A percentile compares a stretch with the other conserved stretches of the same genome.
phyloP scores from a whole-genome alignment of 2,329 filamentous ascomycete genomes.

The Trichophyton schoenleinii region DNA sequence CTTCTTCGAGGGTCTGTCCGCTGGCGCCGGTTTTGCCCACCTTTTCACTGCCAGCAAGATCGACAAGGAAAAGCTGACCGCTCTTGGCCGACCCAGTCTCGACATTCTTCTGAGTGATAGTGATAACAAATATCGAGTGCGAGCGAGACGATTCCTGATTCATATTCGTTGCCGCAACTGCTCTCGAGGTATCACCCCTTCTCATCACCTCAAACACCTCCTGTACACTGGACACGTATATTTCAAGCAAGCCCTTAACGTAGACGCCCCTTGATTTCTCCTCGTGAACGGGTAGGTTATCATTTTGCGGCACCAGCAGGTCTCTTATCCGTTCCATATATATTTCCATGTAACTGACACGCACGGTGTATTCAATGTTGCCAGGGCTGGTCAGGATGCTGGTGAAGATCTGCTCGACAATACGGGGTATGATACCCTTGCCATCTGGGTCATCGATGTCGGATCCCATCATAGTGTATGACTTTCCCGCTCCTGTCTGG shows the following conservation, averaged over 20 bases:
- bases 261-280: constrained; percentile 94
- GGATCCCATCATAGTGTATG: constrained; percentile 96
- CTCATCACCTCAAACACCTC: constrained; percentile 97
- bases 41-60: constrained; percentile 96
- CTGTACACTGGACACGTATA: constrained; percentile 88
- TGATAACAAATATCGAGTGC: constrained; percentile 96
- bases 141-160: constrained; percentile 97
- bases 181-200: constrained; percentile 74
- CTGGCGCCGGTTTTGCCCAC: constrained; percentile 97
- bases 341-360: constrained; percentile 98
- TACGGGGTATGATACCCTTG: constrained; percentile 91
- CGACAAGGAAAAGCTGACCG: constrained; percentile 90
- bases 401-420: constrained; percentile 93
- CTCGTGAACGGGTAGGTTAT: constrained; percentile 95
- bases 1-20: constrained; percentile 92
- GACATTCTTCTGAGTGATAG: constrained; percentile 92
- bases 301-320: constrained; percentile 80
- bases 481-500: constrained; percentile 96
- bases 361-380: constrained; percentile 96
- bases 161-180: constrained; percentile 97
- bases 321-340: constrained; percentile 99
- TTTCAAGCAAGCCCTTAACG: constrained; percentile 85
- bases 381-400: constrained; percentile 84
- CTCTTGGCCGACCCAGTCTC: constrained; percentile 94
- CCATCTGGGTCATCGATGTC: constrained; percentile 82